Conservation (phyloP, 768 basidiomycete species). For the Roridomyces roridus region DNA sequence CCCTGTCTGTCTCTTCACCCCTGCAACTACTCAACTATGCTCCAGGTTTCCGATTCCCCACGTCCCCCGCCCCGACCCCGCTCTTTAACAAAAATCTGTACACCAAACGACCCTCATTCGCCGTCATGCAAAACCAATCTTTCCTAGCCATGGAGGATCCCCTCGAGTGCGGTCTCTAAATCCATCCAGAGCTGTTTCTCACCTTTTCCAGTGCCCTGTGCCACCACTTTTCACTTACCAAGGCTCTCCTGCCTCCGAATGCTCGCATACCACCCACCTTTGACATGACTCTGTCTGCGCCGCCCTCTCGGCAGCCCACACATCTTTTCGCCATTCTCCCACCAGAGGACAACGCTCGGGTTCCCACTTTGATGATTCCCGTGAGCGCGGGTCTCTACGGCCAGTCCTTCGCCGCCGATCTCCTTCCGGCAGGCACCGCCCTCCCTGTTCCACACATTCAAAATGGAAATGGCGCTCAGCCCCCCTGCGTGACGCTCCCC, state of each 20-base stretch:
- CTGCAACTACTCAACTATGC: no score
- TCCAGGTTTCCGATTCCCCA: no score
- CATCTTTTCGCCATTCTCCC: conserved; percentile 59
- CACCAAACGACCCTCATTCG: background rate
- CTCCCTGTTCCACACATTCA: conserved; percentile 32
- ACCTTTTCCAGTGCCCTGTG: conserved; percentile 45
- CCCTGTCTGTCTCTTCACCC: no score
- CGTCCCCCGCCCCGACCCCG: no score
- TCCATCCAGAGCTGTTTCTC: background rate
- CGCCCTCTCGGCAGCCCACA: conserved; percentile 56
- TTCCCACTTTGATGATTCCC: conserved; percentile 54
- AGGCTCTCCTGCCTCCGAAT: conserved; percentile 21
- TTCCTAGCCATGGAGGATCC: conserved; percentile 38
- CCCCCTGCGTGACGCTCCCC: conserved; percentile 53
- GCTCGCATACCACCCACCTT: conserved; percentile 46
- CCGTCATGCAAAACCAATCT: conserved; percentile 29
- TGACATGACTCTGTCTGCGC: conserved; percentile 41
- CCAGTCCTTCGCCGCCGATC: conserved; percentile 42
- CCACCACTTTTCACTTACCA: conserved; percentile 49
- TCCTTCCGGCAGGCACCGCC: conserved; percentile 45
- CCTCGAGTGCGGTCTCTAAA: conserved; percentile 37
- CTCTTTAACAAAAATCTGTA: no score
- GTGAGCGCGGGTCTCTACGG: conserved; percentile 56
- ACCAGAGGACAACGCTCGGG: conserved; percentile 29
- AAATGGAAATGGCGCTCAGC: conserved; percentile 26